Conservation (phyloP, 805 yeast genomes). For the Saccharomycopsis vini region DNA sequence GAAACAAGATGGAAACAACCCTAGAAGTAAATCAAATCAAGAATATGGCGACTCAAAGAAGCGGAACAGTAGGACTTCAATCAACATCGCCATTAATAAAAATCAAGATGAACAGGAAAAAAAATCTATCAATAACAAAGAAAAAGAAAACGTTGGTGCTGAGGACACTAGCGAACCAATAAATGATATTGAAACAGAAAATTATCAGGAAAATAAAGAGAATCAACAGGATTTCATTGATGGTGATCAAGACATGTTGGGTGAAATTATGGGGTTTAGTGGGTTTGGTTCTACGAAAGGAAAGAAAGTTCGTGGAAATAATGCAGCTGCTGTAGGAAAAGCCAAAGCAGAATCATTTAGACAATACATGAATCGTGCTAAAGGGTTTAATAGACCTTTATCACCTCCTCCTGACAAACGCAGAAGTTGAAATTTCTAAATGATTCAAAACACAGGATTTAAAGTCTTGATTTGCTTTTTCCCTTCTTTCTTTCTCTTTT, state of each 20-base stretch:
- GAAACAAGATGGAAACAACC: too few relatives aligned
- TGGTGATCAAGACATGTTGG: constrained; percentile 23
- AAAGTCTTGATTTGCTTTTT: too few relatives aligned
- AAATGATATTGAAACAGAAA: not conserved
- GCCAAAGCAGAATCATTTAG: constrained; percentile 35
- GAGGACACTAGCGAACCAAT: too few relatives aligned
- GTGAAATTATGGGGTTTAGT: constrained; percentile 48
- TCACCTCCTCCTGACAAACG: constrained; percentile 31
- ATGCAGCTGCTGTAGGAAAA: constrained; percentile 34
- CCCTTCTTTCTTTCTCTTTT: not conserved
- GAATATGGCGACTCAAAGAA: too few relatives aligned
- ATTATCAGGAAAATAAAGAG: not conserved
- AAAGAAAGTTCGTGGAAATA: constrained; percentile 42
- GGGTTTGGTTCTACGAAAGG: constrained; percentile 49
- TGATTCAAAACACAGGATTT: too few relatives aligned
- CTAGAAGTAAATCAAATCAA: too few relatives aligned
- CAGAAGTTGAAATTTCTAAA: not conserved
- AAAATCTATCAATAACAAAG: not conserved
- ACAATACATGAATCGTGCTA: constrained; percentile 51
- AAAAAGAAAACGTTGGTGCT: too few relatives aligned
- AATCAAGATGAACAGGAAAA: too few relatives aligned
- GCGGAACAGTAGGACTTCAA: too few relatives aligned
- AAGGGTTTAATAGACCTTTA: constrained; percentile 47
- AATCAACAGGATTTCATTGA: not conserved
- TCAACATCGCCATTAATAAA: too few relatives aligned